Evolutionary conservation across 164 flowering plant genomes (phyloP), one percentile per base, ranked within the genome.

Genomic region (Liriodendron chinense): DNA sequence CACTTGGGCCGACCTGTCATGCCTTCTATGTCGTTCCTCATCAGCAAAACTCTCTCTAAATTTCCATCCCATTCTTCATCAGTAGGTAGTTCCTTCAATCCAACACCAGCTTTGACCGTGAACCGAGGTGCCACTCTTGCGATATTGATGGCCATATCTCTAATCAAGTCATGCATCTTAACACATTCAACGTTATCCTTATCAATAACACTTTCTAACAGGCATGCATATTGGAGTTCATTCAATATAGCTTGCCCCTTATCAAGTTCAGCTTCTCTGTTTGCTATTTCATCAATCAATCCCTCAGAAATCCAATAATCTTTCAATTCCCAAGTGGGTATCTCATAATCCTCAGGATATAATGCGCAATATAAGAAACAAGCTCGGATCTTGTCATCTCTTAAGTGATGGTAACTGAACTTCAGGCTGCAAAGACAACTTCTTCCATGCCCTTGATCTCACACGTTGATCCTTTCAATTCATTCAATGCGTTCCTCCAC

Each of bases 141-240:
- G 21, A 78, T 70, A 4, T 1, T 47, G 65, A 62, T 72, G 14
- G 74, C 85, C 85, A 84, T 79, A 9, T 82, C 85, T 68, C 86
- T 81, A 16, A 86, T 20, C 65, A 80, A 26, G 68, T 81, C 83
- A 78, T 86, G 88, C 84, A 86, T 81, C 71, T 76, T 86, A 16
- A 84, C 84, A 22, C 72, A 47, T 14, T 59, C 64, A 7, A 18
- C 10, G 49, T 47, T 34, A 10, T 7, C 0, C 5, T 9, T 25
- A 56, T 22, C 21, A 8, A 9, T 8, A 23, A n/a, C 28, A 57
- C 73, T 70, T 66, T 80, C 83, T 34, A 82, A 61, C 48, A 81
- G 49, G 10, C 78, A 74, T n/a, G 48, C 78, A 49, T 62, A 49
- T 49, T 66, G 49, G 8, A 82, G 77, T 57, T 76, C 69, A 23